Evolutionary conservation across 163 green algal genomes (phyloP), one percentile per base, ranked within the genome.

Genomic region (Scenedesmus sp.): DNA sequence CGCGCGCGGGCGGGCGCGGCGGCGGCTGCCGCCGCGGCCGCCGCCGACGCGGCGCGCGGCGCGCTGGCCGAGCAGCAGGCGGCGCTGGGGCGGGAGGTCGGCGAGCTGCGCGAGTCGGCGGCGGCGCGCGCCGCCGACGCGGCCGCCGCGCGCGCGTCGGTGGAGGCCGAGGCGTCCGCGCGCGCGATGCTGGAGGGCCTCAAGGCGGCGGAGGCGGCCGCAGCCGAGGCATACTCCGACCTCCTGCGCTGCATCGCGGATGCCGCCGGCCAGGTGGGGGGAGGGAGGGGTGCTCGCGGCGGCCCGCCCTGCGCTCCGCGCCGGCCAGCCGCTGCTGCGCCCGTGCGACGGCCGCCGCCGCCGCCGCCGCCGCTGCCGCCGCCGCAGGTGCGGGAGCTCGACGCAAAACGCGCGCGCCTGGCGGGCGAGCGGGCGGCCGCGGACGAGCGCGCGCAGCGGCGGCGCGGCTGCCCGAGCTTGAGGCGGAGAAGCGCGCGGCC

Each of bases 401-500:
- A 67, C 7, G 26, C 24, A 13, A 48, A 45, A 26, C 69, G 82
- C 9, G 47, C 70, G 0, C 64, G 20, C 3, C 54, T 71, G 47
- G 54, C 63, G 2, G 83, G 78, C 14, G 58, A 89, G 39, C 73
- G 78, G 36, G 75, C 60, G 3, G 34, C 54, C 24, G 83, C 76
- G 14, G 82, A 90, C 24, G 82, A 70, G 2, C 66, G 69, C 0
- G 81, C 76, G 9, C 50, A 28, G 81, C 86, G n/a, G 24, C 64
- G 6, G 57, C 60, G 0, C 73, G 83, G 22, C 57, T 91, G 26
- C 83, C 87, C 1, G 87, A 90, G 50, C 39, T 91, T 4, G 87
- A 91, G 26, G 77, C 80, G 0, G 77, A 83, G 29, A 91, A 91
- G 78, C 86, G 83, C 29, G 83, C 85, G 4, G 85, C 87, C 13